Percentiles rank a stretch among this genome's conserved stretches.
Evolutionary conservation across 441 rosid species (phyloP).

Genomic region (Francoa sonchifolia): DNA sequence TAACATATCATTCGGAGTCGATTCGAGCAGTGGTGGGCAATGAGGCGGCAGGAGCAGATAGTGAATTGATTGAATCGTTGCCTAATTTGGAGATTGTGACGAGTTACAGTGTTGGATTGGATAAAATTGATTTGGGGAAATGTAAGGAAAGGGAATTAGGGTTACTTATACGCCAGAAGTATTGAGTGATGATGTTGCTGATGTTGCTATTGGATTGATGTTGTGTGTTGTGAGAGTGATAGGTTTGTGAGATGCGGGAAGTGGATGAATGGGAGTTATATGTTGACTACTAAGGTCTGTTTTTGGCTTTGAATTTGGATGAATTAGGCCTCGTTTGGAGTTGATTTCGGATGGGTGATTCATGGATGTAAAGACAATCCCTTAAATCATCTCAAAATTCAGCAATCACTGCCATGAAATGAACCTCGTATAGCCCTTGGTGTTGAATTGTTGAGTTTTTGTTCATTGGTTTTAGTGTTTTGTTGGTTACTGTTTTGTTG

Average conservation of each 20-base stretch:
- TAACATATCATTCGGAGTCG: constrained; percentile 31
- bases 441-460: too few relatives aligned
- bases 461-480: too few relatives aligned
- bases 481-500: too few relatives aligned
- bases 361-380: too few relatives aligned
- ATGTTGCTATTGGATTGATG: constrained; percentile 71
- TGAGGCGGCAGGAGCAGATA: constrained; percentile 49
- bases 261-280: constrained; percentile 56
- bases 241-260: constrained; percentile 60
- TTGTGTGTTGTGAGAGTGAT: constrained; percentile 73
- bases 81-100: constrained; percentile 71
- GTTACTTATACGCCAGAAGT: constrained; percentile 90
- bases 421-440: too few relatives aligned
- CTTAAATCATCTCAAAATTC: too few relatives aligned
- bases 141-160: constrained; percentile 69
- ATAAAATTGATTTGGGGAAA: constrained; percentile 72
- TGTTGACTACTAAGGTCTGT: constrained; percentile 64
- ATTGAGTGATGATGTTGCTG: constrained; percentile 83
- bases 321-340: too few relatives aligned
- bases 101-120: constrained; percentile 75
- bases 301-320: not conserved
- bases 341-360: too few relatives aligned
- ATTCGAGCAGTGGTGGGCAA: constrained; percentile 80
- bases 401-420: too few relatives aligned
- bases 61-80: constrained; percentile 48